These are phyloP conservation scores for Lipomyces japonicus DNA, from an alignment of 805 yeast species.

Conservation along the genomic window DNA sequence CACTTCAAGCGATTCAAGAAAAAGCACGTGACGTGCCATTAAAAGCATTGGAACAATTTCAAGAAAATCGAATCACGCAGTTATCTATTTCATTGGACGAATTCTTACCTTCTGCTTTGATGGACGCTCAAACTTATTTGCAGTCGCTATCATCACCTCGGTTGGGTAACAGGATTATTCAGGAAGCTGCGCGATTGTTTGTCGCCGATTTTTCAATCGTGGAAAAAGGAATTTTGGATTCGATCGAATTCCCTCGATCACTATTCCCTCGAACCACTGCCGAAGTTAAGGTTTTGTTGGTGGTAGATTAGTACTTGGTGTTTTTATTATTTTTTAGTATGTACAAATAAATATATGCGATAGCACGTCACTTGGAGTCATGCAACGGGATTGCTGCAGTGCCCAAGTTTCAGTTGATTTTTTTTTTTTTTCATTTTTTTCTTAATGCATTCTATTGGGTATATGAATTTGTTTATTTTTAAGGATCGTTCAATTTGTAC, in stretches of 20 bases:
- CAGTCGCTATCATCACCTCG: constrained; percentile 38
- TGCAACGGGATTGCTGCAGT: too few relatives aligned
- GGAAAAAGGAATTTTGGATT: constrained; percentile 32
- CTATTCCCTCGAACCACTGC: constrained; percentile 34
- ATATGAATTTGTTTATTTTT: too few relatives aligned
- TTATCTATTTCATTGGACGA: constrained; percentile 34
- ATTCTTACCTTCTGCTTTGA: constrained; percentile 38
- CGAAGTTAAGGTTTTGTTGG: constrained; percentile 34
- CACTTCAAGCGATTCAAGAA: constrained; percentile 8
- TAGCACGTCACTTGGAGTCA: too few relatives aligned
- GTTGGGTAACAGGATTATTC: constrained; percentile 34
- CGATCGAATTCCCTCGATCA: constrained; percentile 26
- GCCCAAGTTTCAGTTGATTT: too few relatives aligned
- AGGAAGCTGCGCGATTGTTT: constrained; percentile 35
- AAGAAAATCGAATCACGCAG: constrained; percentile 16
- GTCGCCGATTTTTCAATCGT: constrained; percentile 35
- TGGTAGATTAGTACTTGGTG: constrained; percentile 17
- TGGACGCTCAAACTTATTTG: constrained; percentile 34
- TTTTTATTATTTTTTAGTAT: background rate
- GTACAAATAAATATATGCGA: background rate
- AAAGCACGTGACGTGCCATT: constrained; percentile 9
- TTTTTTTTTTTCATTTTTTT: too few relatives aligned
- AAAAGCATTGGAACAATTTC: constrained; percentile 5
- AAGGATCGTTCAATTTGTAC: too few relatives aligned
- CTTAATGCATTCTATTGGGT: too few relatives aligned